Base-by-base conservation (phyloP, 805 yeast species). In the Lipomyces orientalis region DNA sequence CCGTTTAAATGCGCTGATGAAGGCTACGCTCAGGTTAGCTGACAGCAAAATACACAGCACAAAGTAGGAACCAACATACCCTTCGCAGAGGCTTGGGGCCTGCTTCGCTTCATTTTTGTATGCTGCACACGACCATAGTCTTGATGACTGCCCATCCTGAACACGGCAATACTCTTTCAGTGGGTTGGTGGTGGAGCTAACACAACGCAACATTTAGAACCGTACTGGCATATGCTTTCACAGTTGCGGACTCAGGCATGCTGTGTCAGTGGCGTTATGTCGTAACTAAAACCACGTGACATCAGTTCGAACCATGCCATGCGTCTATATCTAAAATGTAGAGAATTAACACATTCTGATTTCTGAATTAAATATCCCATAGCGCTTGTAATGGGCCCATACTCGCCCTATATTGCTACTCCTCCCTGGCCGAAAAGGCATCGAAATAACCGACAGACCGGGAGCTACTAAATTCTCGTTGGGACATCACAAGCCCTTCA, bases 21-120 rank as follows among this genome's bases (percentile, higher is more conserved):
- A 57, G 14, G 68, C 68, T 65, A 55, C 9, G 6, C 55, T 14
- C 34, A n/a, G n/a, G 31, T n/a, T 37, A 16, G 19, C 49, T 46
- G n/a, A 14, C 7, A 54, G 22, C 54, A 7, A 19, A 59, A 2
- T 12, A 43, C 46, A n/a, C 19, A 43, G 25, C 8, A 29, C 22
- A n/a, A 29, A 19, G 9, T 14, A 19, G 16, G 14, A 31, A 61
- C 19, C n/a, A 43, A 61, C 33, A 8, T 51, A 64, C 67, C 65
- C 29, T 56, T 60, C 22, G 67, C 67, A 37, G 67, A 64, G 16
- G 60, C 37, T 39, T 35, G 49, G 8, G 37, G 55, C n/a, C 49
- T 31, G 31, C 54, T 29, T 56, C 60, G 43, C 49, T 56, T 56
- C 60, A 56, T 56, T 31, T 10, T 19, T n/a, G 19, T n/a, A 43